These are phyloP conservation scores for Ceraceosorus guamensis DNA, from an alignment of 1,284 basidiomycete species.

Conservation along the genomic window DNA sequence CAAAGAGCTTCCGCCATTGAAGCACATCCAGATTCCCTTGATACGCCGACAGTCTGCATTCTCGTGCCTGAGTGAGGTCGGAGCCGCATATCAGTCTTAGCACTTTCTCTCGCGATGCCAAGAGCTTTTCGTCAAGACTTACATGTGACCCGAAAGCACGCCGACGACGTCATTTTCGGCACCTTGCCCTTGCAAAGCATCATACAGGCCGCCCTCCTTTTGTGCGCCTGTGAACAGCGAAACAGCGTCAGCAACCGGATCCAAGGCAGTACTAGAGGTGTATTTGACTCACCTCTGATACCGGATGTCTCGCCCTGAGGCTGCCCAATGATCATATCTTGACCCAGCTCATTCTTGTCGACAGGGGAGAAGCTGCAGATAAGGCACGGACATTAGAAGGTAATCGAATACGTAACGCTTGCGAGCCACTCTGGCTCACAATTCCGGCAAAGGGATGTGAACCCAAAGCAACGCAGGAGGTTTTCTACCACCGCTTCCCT, in stretches of 20 bases:
- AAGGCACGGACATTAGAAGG: no score
- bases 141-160: constrained; percentile 37
- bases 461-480: constrained; percentile 38
- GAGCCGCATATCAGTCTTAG: no score
- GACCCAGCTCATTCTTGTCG: background rate
- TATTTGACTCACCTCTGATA: constrained; percentile 6
- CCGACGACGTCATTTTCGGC: constrained; percentile 21
- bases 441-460: constrained; percentile 47
- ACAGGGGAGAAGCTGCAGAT: no score
- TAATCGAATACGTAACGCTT: background rate
- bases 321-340: background rate
- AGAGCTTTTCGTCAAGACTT: no score
- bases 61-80: constrained; percentile 14
- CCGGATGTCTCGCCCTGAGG: background rate
- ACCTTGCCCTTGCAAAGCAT: constrained; percentile 14
- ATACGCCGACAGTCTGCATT: constrained; percentile 75
- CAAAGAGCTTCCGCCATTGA: constrained; percentile 66
- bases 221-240: constrained; percentile 23
- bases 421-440: constrained; percentile 18
- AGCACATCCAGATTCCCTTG: constrained; percentile 83
- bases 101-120: no score
- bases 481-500: constrained; percentile 11
- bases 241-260: constrained; percentile 25
- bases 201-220: constrained; percentile 37
- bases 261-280: constrained; percentile 8